Percentiles rank a stretch among this genome's conserved stretches.
These are phyloP conservation scores for Lecanicillium sp. DNA, from an alignment of 2,329 filamentous ascomycete genomes.

Conservation along the genomic window DNA sequence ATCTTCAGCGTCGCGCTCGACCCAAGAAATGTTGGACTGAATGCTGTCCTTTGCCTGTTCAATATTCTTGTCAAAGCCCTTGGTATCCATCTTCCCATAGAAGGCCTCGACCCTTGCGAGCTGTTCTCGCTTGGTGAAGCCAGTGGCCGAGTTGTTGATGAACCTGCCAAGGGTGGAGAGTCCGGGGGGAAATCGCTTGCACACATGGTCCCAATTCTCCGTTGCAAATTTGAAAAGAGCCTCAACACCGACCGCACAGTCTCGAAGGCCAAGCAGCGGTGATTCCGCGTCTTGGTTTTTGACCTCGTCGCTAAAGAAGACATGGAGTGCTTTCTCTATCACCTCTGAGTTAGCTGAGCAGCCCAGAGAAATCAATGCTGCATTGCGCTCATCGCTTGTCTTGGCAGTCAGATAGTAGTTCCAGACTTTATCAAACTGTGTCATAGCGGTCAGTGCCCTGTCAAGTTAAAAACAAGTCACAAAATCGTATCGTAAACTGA, in stretches of 20 bases:
- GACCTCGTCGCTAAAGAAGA: conserved; percentile 72
- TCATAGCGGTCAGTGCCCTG: too few relatives aligned
- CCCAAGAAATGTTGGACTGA: conserved; percentile 75
- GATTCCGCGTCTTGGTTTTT: conserved; percentile 95
- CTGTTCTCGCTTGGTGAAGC: conserved; percentile 71
- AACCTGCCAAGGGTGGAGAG: conserved; percentile 80
- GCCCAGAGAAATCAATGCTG: conserved; percentile 75
- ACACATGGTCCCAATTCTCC: conserved; percentile 74
- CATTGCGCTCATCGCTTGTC: conserved; percentile 78
- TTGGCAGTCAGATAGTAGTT: conserved; percentile 34
- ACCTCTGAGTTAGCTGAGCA: conserved; percentile 69
- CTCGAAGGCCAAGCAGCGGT: conserved; percentile 70
- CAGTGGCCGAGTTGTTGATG: conserved; percentile 72
- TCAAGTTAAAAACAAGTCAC: too few relatives aligned
- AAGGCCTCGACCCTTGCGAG: conserved; percentile 68
- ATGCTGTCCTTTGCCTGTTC: conserved; percentile 86
- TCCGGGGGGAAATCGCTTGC: conserved; percentile 72
- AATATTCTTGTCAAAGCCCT: conserved; percentile 75
- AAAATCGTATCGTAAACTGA: conserved; percentile 16
- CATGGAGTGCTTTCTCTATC: conserved; percentile 69
- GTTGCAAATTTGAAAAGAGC: conserved; percentile 79
- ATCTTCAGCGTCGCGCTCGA: conserved; percentile 67
- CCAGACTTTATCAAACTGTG: background rate
- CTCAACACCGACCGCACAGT: conserved; percentile 68
- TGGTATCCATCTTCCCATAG: conserved; percentile 75